Base-by-base conservation (phyloP, 202 grass and related monocot species). In the Alloteropsis angusta region DNA sequence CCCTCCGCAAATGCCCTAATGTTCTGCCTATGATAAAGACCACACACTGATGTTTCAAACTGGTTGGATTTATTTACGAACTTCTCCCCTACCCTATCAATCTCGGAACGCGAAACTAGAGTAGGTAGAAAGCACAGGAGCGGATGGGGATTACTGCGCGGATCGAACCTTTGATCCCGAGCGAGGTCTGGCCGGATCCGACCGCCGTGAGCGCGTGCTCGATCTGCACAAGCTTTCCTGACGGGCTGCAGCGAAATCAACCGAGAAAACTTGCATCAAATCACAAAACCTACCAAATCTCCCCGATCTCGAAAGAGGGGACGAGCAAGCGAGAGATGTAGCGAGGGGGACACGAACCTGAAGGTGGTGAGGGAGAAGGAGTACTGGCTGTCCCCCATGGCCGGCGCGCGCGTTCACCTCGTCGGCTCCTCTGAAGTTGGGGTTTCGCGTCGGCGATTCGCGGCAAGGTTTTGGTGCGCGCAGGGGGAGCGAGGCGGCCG, bases 341-440 rank as follows among this genome's bases (percentile, higher is more conserved):
- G 37, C 8, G 35, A 37, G 19, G 17, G 23, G 14, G 25, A 1
- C 61, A 16, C 72, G 17, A 14, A 99, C 92, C 92, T 99, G 88
- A 99, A 99, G 62, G 92, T 99, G 79, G 96, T 99, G 68, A 96
- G 92, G 46, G 92, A 99, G 88, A 93, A 99, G 62, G 96, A 99
- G 75, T 98, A 98, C 62, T 98, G 96, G 76, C 89, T 93, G 65
- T 98, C 96, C 1, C 96, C 92, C 96, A 97, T 97, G 67, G 55
- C 85, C 35, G 52, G 5, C 0, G 32, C 23, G 10, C 41, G 10
- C 22, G n/a, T 57, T 38, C 70, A 78, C 59, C 67, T 56, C 76
- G 21, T 61, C 37, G 12, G 83, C 58, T 82, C 65, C 55, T 47
- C 34, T 50, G 57, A 38, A 38, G 60, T 12, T 44, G 47, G 38